Base-by-base conservation (phyloP, 2,329 filamentous ascomycete species). In the Ascocoryne sarcoides region DNA sequence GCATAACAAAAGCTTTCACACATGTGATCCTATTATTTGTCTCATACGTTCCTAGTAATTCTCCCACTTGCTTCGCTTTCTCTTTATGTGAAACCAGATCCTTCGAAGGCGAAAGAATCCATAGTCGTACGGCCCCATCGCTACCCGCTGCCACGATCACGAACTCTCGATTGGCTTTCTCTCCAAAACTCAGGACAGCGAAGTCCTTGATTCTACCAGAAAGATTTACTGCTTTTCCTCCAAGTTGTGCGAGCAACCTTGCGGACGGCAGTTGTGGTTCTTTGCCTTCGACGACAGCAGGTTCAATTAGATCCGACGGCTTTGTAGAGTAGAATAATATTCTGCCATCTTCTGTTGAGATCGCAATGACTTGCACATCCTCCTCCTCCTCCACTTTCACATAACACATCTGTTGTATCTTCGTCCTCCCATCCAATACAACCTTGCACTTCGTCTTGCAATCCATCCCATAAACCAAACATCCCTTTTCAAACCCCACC, bases 11-110 rank as follows among this genome's bases (percentile, higher is more conserved):
- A 16, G 82, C 82, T 53, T 78, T 79, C 55, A 96, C 59, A 60
- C 92, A 96, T 28, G 89, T 96, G 51, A 96, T 88, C 42, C 92
- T 72, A 60, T 90, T 89, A 33, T 82, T 79, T 16, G 89, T 95
- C 62, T 89, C 82, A 56, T 92, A 92, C 21, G 75, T 79, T 12
- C 81, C 87, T 32, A 95, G 60, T 40, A 93, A 59, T 16, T 84
- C 61, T 30, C 55, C 57, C 49, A 58, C 44, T 41, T 57, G 45
- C 49, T 51, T 48, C 45, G 46, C 33, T 47, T 58, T 51, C 42
- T 55, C 45, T 46, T 46, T 48, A 42, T 71, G 65, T 19, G 42
- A 29, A n/a, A 35, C 14, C 20, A 61, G 35, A 35, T 56, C 54
- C 19, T 47, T 43, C 14, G 56, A 54, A n/a, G 56, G 49, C 39